Evolutionary conservation across 306 rosid genomes (phyloP).

Genomic region (Cercis canadensis): DNA sequence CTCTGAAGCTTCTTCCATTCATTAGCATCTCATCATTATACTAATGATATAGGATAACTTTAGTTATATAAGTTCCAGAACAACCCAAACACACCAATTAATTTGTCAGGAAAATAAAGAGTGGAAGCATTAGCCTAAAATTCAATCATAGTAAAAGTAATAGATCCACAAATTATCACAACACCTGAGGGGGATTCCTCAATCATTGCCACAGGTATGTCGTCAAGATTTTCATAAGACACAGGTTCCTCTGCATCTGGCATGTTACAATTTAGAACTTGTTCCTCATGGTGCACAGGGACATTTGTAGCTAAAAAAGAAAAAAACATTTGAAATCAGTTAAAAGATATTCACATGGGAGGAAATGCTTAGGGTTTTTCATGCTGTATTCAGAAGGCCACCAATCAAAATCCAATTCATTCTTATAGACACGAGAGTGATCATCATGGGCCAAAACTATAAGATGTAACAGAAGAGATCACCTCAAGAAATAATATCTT

Average conservation of each 20-base stretch:
- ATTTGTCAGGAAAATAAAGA: background rate
- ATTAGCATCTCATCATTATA: no score
- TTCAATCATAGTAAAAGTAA: background rate
- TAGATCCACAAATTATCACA: conserved; percentile 18
- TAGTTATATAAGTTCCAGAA: background rate
- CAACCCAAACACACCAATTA: background rate
- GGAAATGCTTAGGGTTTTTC: no score
- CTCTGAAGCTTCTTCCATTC: no score
- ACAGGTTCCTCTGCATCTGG: conserved; percentile 40
- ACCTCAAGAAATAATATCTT: no score
- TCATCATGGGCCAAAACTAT: no score
- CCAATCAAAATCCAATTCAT: no score
- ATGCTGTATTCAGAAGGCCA: no score
- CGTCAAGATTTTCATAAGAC: conserved; percentile 41
- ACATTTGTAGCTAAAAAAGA: conserved; percentile 35
- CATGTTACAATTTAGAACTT: conserved; percentile 36
- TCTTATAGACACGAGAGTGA: background rate
- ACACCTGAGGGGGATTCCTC: conserved; percentile 40
- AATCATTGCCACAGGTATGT: conserved; percentile 45
- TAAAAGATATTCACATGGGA: background rate
- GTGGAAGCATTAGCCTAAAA: background rate
- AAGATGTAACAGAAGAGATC: no score
- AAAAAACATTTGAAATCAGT: conserved; percentile 33
- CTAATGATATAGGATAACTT: no score
- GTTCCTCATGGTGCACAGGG: conserved; percentile 38